These are phyloP conservation scores for Lumnitzera racemosa DNA, from an alignment of 345 rosid genomes.

Conservation along the genomic window DNA sequence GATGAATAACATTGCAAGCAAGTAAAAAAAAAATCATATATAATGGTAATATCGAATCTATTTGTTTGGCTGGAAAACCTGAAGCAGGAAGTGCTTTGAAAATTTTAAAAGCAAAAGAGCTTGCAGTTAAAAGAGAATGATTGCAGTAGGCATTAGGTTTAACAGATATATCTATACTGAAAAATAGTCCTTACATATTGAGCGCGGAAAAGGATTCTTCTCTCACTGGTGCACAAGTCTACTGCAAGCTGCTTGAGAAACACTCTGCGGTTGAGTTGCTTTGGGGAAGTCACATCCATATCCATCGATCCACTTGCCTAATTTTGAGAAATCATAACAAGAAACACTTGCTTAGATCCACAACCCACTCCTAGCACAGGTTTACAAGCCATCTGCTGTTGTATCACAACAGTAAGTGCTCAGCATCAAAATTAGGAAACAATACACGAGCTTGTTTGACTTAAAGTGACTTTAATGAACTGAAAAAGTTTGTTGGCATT, in stretches of 20 bases:
- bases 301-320: constrained; percentile 95
- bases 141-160: no score
- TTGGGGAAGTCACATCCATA: constrained; percentile 90
- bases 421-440: no score
- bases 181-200: constrained; percentile 58
- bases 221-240: constrained; percentile 82
- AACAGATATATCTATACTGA: not conserved
- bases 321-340: not conserved
- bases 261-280: constrained; percentile 72
- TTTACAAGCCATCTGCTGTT: not conserved
- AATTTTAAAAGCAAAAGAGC: no score
- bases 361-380: not conserved
- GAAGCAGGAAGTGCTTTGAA: no score
- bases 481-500: no score
- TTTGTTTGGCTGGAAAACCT: no score
- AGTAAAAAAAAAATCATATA: not conserved
- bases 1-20: not conserved
- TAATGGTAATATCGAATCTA: no score
- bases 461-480: no score
- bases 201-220: constrained; percentile 77
- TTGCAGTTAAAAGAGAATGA: no score
- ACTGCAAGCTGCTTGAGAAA: constrained; percentile 94
- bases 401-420: not conserved
- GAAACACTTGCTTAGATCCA: not conserved
- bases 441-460: no score